These are phyloP conservation scores for Uncinocarpus reesii DNA, from an alignment of 2,329 filamentous ascomycete species.

Conservation along the genomic window DNA sequence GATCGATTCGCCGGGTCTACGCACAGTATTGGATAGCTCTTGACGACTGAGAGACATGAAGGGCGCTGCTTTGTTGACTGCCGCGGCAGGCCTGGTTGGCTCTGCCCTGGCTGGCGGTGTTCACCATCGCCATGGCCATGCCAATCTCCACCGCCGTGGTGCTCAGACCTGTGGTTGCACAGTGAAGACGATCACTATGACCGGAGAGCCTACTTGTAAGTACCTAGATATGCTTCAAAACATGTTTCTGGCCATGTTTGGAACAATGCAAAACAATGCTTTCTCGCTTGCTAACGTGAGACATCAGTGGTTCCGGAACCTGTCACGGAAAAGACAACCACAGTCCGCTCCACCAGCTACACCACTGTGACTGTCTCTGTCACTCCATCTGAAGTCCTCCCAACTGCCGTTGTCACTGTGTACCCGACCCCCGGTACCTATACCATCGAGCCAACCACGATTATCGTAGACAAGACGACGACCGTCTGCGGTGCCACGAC, in stretches of 20 bases:
- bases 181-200: slow-evolving; percentile 62
- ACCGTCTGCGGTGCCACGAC: slow-evolving; percentile 56
- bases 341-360: slow-evolving; percentile 29
- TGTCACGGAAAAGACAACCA: slow-evolving; percentile 23
- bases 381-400: slow-evolving; percentile 27
- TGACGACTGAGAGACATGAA: slow-evolving; percentile 56
- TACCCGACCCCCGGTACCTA: slow-evolving; percentile 61
- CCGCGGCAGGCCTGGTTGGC: slow-evolving; percentile 43
- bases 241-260: too few species aligned
- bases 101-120: slow-evolving; percentile 48
- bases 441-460: slow-evolving; percentile 63
- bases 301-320: slow-evolving; percentile 12
- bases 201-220: slow-evolving; percentile 55
- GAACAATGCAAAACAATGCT: neutral
- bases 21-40: neutral
- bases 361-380: slow-evolving; percentile 29
- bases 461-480: slow-evolving; percentile 56
- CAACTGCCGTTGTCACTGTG: slow-evolving; percentile 41
- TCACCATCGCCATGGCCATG: slow-evolving; percentile 46
- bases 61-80: slow-evolving; percentile 56
- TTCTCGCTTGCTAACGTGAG: neutral
- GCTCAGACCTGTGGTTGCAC: slow-evolving; percentile 54
- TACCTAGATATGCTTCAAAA: neutral
- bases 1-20: slow-evolving; percentile 1
- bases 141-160: slow-evolving; percentile 49